Evolutionary conservation across 2,329 filamentous ascomycete genomes (phyloP), one percentile per base, ranked within the genome.

Genomic region (Pyrenophora graminea): DNA sequence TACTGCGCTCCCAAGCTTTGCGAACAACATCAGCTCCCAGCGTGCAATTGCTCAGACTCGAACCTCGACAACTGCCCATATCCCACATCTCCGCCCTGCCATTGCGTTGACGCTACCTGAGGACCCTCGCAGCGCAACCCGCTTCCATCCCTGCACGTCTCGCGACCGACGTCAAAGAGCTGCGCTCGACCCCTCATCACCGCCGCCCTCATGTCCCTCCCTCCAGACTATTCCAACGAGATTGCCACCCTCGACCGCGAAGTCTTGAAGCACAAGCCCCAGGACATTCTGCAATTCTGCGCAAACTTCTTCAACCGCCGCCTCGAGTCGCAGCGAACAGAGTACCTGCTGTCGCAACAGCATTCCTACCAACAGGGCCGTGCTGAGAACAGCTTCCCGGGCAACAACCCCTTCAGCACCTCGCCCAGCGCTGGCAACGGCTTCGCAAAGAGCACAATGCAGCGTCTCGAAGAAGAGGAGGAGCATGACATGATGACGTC

Each of bases 381-480:
- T 68, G 86, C 90, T 62, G 85, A 86, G 72, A 86, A 82, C 67
- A 85, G 80, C 66, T 94, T 95, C 75, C 88, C 88, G 51, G 91
- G 89, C 73, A 80, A 79, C 74, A 94, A 92, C 74, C 90, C 89
- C 31, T 92, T 92, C 65, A 87, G 88, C 63, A 71, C 69, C 37
- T 66, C 69, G 40, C 70, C 72, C 62, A 72, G 67, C 62, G 60
- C 59, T 51, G 63, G 61, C 44, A 43, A 25, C 51, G 77, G 76
- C 58, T 76, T 79, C 58, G 79, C 76, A 64, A 72, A 69, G 65
- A 57, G 73, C 52, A 71, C 72, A 63, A 83, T 83, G 74, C 82
- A 81, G 56, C 84, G 89, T 55, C 85, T 93, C 51, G 78, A 82
- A 53, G 91, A 95, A 75, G 91, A 95, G 67, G 91, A 96, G 45